Evolutionary conservation across 2,329 filamentous ascomycete species (phyloP), one percentile per base, ranked within the genome.

Genomic region (Beauveria asiatica): DNA sequence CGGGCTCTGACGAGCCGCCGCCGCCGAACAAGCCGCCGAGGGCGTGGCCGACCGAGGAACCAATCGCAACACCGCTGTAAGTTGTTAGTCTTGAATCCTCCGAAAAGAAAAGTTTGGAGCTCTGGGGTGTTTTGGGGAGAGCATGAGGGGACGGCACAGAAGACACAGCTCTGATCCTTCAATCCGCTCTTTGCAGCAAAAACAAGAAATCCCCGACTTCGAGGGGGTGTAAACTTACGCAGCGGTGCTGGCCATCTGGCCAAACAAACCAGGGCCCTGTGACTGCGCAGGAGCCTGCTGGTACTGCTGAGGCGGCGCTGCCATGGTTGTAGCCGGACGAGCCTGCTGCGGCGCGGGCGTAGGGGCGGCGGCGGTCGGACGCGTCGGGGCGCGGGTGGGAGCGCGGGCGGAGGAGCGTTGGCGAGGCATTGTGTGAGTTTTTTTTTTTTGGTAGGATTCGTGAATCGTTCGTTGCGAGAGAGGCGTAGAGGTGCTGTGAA

Each of bases 221-320:
- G 41, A 42, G 21, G 42, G 21, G 19, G 17, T 3, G 10, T 19
- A 41, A n/a, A n/a, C 92, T 80, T 87, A 97, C 93, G 94, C 94
- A 74, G 94, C 94, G 61, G 94, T 99, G 72, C 87, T 92, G 66
- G 94, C 94, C 89, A 99, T 97, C 82, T 97, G 91, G 62, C 91
- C 93, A 68, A 99, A 91, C 11, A 99, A 82, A 65, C 94, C 93
- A 5, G 91, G 87, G 30, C 92, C 90, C 66, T 87, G 81, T 58
- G 83, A 82, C 66, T 87, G 81, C 57, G 75, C 73, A 62, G 80
- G 79, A 55, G 83, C 80, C 59, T 83, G 70, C 41, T 70, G 63
- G 63, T 75, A 69, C 66, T 81, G 79, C 60, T 79, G 73, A 51
- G 73, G 69, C 63, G 75, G 70, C 59, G 79, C 76, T 63, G 83